Base-by-base conservation (phyloP, 2,329 filamentous ascomycete genomes). In the Dactylellina cionopaga region DNA sequence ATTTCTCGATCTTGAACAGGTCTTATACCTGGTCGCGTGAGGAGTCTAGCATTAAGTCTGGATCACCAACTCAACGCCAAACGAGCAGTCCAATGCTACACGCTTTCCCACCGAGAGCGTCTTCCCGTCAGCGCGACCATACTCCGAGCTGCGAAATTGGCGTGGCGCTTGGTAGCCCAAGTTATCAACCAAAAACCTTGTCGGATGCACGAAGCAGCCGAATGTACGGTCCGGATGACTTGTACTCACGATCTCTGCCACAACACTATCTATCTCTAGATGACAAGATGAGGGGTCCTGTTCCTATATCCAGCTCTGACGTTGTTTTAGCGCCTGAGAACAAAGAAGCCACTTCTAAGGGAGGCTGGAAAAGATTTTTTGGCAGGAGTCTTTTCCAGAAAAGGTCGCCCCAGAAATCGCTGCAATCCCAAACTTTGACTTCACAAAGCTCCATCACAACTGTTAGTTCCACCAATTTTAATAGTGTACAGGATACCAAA, bases 151-250 rank as follows among this genome's bases (percentile, higher is more conserved):
- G 47, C 10, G 68, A 72, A 75, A 92, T 92, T 73, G 90, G 90
- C 7, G 88, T 92, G 84, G 90, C 90, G 0, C 81, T 92, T 63
- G 90, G 90, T 29, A 92, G 89, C 77, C 90, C 90, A 22, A 81
- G 83, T n/a, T 81, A 55, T 13, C 49, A 66, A 25, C 60, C 69
- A 22, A 74, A 74, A 22, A 74, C 63, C 15, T 27, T 74, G 6
- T 25, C 43, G 13, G 62, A 68, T 41, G 54, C 44, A 3, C 46
- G 62, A 27, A 74, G 69, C 46, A 66, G 69, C 15, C 58, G 49
- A n/a, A 56, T 62, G 49, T 68, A 66, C 25, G 63, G 22, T 9
- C 13, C 44, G 7, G 49, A 74, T 4, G 63, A 66, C 22, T 10
- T 31, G 10, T 44, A 33, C 19, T 25, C 49, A 5, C 46, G 17